Evolutionary conservation across 2,329 filamentous ascomycete species (phyloP).

Genomic region (Cladorrhinum sp.): DNA sequence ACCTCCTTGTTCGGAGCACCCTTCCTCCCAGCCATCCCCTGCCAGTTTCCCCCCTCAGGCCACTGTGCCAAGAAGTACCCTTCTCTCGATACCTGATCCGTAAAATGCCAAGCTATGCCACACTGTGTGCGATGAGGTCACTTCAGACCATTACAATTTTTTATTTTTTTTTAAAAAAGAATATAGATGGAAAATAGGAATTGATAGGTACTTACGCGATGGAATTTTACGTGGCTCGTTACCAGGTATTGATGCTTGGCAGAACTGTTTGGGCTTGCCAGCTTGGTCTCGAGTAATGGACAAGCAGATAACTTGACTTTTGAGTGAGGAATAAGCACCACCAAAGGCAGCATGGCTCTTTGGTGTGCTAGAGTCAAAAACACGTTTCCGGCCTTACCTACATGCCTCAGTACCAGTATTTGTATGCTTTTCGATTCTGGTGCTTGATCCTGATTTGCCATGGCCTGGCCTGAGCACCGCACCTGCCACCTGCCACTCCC

Average conservation of each 20-base stretch:
- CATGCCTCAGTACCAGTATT: neutral
- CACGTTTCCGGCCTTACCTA: neutral
- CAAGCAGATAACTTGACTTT: neutral
- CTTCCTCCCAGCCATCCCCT: conserved; percentile 10
- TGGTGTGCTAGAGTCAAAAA: neutral
- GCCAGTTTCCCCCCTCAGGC: conserved; percentile 1
- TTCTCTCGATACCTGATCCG: conserved; percentile 1
- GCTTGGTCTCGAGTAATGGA: neutral
- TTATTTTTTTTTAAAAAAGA: too few relatives aligned
- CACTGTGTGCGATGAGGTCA: conserved; percentile 13
- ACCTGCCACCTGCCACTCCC: conserved; percentile 20
- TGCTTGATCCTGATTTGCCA: conserved; percentile 11
- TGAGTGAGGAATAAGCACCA: neutral
- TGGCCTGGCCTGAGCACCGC: conserved; percentile 19
- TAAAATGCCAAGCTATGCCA: neutral
- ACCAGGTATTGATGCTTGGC: neutral
- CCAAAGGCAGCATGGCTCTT: neutral
- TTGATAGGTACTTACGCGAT: neutral
- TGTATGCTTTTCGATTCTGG: conserved; percentile 8
- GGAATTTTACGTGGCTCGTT: too few relatives aligned
- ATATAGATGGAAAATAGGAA: neutral
- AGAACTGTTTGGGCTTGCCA: neutral
- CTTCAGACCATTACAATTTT: too few relatives aligned
- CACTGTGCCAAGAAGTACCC: conserved; percentile 11
- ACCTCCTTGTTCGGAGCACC: conserved; percentile 11